Base-by-base conservation (phyloP, 768 basidiomycete species). In the Kwoniella botswanensis region DNA sequence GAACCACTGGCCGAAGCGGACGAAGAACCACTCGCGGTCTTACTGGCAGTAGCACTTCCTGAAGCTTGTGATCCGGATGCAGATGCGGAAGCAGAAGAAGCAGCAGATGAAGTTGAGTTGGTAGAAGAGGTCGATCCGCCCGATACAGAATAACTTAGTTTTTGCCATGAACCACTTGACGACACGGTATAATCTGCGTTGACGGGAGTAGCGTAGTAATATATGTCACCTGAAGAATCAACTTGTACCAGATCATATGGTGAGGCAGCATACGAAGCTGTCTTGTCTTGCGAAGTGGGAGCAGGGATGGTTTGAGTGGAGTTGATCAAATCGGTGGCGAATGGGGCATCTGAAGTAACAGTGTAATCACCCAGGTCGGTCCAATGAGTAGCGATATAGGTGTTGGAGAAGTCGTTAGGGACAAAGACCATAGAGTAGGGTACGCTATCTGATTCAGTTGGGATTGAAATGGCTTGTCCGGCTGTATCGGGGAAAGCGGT, bases 391-490 rank as follows among this genome's bases (percentile, higher is more conserved):
- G 92, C 84, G 59, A 93, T 87, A 75, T 91, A 93, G n/a, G 90
- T 89, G 24, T 86, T 85, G 18, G 88, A 89, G 72, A 88, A 88
- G 79, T 93, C 90, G 79, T 90, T 86, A 21, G 92, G 92, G 70
- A 93, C 86, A 84, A 89, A 93, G 2, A 90, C 91, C 78, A 93
- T 90, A 81, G 91, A 89, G 68, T 55, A 64, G 76, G 88, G 63
- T 81, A 88, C 90, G 59, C 87, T 88, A 50, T 81, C 76, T 42
- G 71, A 71, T 0, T 83, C 81, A 74, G 87, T 86, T 86, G 92
- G 92, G 84, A 93, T 88, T 12, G 90, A 91, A 3, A 91, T 84
- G 2, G 89, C 87, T 79, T 90, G 87, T 12, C 92, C 92, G 73
- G 90, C 88, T 2, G 86, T 84, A 42, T 88, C 87, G 15, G 92